phyloP scores from a whole-genome alignment of 352 stramenopile genomes.

The Pythium biforme region DNA sequence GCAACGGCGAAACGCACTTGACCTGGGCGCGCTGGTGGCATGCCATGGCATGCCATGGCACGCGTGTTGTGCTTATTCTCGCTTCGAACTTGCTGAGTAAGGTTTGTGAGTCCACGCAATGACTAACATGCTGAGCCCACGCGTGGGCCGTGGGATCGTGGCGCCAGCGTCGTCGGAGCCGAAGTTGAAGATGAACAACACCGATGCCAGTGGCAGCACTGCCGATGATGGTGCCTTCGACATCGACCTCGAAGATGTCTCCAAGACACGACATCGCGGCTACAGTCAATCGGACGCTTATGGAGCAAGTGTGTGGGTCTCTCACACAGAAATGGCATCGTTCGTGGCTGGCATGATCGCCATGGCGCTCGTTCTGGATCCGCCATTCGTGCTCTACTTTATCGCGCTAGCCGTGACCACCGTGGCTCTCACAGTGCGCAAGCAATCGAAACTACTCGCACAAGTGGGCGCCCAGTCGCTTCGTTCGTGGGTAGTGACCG shows the following conservation, averaged over 20 bases:
- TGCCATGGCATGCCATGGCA: no score
- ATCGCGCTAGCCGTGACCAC: background rate
- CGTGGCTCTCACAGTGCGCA: background rate
- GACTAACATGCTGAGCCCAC: background rate
- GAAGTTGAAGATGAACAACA: no score
- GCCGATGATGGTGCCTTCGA: background rate
- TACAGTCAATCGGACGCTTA: background rate
- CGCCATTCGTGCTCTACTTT: slow-evolving; percentile 6
- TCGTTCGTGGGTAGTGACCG: background rate
- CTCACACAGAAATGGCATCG: background rate
- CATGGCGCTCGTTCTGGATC: slow-evolving; percentile 7
- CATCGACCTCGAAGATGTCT: slow-evolving; percentile 3
- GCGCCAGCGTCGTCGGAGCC: no score
- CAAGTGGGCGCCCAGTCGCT: background rate
- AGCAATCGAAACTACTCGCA: background rate
- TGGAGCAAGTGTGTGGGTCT: background rate
- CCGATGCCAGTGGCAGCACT: background rate
- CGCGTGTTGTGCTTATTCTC: no score
- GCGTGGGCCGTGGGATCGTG: no score
- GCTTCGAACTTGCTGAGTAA: background rate
- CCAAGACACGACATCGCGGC: background rate
- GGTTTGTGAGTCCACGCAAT: background rate
- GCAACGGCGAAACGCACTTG: background rate
- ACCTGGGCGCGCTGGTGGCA: background rate
- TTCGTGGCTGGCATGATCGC: background rate